Percentiles rank a stretch among this genome's conserved stretches.
phyloP scores from a whole-genome alignment of 2,329 filamentous ascomycete genomes.

The Alternaria postmessia region DNA sequence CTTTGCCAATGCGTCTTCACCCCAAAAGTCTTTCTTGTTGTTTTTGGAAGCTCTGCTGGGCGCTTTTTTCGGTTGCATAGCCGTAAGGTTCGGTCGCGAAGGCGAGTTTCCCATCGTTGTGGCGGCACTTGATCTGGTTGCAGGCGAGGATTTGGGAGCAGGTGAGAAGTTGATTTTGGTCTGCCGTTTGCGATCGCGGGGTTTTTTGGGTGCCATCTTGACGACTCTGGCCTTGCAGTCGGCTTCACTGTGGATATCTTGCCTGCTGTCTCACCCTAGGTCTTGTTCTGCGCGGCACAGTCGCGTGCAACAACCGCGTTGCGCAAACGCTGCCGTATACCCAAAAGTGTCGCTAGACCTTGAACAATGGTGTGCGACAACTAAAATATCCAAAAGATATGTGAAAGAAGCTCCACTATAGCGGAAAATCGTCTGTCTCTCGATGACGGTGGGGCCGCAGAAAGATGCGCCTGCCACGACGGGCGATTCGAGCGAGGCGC shows the following conservation, averaged over 20 bases:
- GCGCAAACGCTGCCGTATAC: background rate
- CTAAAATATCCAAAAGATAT: background rate
- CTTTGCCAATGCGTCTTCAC: slow-evolving; percentile 34
- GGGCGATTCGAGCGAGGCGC: slow-evolving; percentile 13
- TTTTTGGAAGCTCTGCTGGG: slow-evolving; percentile 21
- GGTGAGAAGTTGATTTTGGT: slow-evolving; percentile 56
- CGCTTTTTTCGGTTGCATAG: slow-evolving; percentile 25
- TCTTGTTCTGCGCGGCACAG: slow-evolving; percentile 3
- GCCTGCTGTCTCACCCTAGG: background rate
- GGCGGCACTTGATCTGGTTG: slow-evolving; percentile 16
- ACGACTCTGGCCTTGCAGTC: background rate
- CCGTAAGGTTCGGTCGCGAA: slow-evolving; percentile 16
- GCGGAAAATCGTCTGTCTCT: background rate
- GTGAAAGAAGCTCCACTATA: background rate
- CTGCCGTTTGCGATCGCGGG: slow-evolving; percentile 46
- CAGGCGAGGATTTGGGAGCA: slow-evolving; percentile 52
- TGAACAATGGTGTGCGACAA: background rate
- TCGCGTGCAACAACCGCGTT: slow-evolving; percentile 14
- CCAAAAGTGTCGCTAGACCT: background rate
- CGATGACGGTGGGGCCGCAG: slow-evolving; percentile 13
- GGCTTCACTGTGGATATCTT: slow-evolving; percentile 3
- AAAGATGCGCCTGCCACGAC: slow-evolving; percentile 10
- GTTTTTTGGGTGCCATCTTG: slow-evolving; percentile 38
- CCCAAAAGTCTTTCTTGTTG: slow-evolving; percentile 25
- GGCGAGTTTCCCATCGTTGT: slow-evolving; percentile 12